Conservation (phyloP, 306 rosid species). For the Medicago ruthenica region DNA sequence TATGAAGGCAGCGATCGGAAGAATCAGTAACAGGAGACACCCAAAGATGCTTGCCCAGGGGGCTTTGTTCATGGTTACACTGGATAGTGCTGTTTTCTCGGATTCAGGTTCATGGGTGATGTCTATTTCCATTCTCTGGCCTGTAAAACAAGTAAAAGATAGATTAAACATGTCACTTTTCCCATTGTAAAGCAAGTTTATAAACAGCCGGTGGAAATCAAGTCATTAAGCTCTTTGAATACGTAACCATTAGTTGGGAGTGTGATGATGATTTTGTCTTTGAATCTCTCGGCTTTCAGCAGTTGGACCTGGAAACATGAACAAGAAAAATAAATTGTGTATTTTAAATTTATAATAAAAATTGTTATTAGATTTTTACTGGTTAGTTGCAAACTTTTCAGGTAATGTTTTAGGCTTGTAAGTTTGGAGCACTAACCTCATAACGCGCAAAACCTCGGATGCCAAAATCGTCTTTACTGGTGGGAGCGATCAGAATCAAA, state of each 20-base stretch:
- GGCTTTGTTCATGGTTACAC: conserved; percentile 32
- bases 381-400: conserved; percentile 13
- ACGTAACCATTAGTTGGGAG: conserved; percentile 79
- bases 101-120: conserved; percentile 66
- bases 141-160: conserved; percentile 53
- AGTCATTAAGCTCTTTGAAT: conserved; percentile 34
- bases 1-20: conserved; percentile 45
- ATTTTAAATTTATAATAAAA: conserved; percentile 30
- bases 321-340: conserved; percentile 12
- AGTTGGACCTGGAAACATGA: conserved; percentile 62
- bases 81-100: conserved; percentile 46
- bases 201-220: conserved; percentile 16
- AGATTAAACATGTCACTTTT: conserved; percentile 25
- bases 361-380: not conserved
- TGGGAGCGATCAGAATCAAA: conserved; percentile 52
- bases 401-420: conserved; percentile 29
- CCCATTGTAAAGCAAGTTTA: not conserved
- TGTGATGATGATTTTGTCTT: conserved; percentile 68
- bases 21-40: conserved; percentile 47
- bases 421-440: conserved; percentile 59
- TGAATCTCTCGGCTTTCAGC: conserved; percentile 60
- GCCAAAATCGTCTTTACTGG: conserved; percentile 70
- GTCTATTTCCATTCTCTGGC: conserved; percentile 76
- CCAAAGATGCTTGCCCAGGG: conserved; percentile 58
- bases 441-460: conserved; percentile 67